phyloP scores from a whole-genome alignment of 2,329 filamentous ascomycete species.

The Chaetomiaceae sp. region DNA sequence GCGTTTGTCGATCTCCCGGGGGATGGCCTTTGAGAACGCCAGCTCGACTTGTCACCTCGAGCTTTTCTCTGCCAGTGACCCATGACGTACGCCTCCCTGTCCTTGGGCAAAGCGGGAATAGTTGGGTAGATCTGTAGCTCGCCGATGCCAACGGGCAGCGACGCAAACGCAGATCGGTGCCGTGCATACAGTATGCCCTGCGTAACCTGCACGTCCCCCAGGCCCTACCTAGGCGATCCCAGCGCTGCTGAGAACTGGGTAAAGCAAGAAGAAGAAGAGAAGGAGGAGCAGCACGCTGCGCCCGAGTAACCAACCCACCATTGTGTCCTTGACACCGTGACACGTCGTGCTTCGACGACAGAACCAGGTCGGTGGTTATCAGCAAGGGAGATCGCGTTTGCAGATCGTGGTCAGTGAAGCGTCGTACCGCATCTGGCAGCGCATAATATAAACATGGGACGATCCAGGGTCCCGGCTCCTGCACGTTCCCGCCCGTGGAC shows the following conservation, averaged over 20 bases:
- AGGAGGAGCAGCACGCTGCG: too few relatives aligned
- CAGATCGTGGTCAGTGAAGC: not conserved
- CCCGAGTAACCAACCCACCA: too few relatives aligned
- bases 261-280: too few relatives aligned
- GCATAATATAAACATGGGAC: constrained; percentile 2
- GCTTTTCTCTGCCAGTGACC: not conserved
- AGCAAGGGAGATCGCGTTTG: constrained; percentile 1
- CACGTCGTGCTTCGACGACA: too few relatives aligned
- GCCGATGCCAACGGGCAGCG: not conserved
- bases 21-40: too few relatives aligned
- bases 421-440: constrained; percentile 4
- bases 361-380: constrained; percentile 1
- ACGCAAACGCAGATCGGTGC: constrained; percentile 5
- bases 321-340: too few relatives aligned
- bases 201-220: too few relatives aligned
- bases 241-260: too few relatives aligned
- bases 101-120: too few relatives aligned
- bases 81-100: not conserved
- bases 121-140: not conserved
- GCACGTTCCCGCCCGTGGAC: constrained; percentile 2
- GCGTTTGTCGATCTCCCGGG: not conserved
- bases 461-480: constrained; percentile 8
- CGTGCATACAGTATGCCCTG: not conserved
- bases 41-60: not conserved
- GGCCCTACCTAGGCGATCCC: too few relatives aligned